phyloP scores from a whole-genome alignment of 305 asterid species.

The Fraxinus ornus region DNA sequence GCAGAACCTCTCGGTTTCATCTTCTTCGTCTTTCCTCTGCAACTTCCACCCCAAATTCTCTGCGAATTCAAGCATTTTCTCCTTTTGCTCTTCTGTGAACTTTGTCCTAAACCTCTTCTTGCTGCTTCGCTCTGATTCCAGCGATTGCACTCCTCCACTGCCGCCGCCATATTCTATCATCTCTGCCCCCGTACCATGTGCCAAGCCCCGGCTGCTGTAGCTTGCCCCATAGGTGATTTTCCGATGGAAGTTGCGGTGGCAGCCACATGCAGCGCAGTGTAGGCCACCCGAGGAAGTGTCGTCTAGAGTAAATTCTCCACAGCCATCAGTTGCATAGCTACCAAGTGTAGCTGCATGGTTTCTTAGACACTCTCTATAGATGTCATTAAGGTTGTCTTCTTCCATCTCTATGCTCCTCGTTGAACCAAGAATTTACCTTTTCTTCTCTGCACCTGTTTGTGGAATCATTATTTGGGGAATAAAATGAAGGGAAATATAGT shows the following conservation, averaged over 20 bases:
- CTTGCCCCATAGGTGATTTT: conserved; percentile 28
- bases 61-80: conserved; percentile 61
- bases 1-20: conserved; percentile 58
- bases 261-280: conserved; percentile 65
- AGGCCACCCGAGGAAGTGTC: conserved; percentile 26
- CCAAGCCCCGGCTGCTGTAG: neutral
- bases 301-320: conserved; percentile 55
- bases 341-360: conserved; percentile 79
- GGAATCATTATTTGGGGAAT: neutral
- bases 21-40: conserved; percentile 51
- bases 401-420: conserved; percentile 22
- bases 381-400: conserved; percentile 36
- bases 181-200: conserved; percentile 2
- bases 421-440: neutral
- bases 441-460: neutral
- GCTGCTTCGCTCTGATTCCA: conserved; percentile 37
- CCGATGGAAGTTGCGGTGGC: conserved; percentile 70
- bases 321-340: conserved; percentile 75
- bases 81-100: conserved; percentile 65
- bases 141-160: conserved; percentile 20
- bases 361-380: conserved; percentile 54
- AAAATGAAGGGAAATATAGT: neutral
- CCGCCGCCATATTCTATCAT: conserved; percentile 21
- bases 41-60: conserved; percentile 64
- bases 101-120: conserved; percentile 60